Conservation (phyloP, 164 flowering plant genomes). For the Aristolochia californica region DNA sequence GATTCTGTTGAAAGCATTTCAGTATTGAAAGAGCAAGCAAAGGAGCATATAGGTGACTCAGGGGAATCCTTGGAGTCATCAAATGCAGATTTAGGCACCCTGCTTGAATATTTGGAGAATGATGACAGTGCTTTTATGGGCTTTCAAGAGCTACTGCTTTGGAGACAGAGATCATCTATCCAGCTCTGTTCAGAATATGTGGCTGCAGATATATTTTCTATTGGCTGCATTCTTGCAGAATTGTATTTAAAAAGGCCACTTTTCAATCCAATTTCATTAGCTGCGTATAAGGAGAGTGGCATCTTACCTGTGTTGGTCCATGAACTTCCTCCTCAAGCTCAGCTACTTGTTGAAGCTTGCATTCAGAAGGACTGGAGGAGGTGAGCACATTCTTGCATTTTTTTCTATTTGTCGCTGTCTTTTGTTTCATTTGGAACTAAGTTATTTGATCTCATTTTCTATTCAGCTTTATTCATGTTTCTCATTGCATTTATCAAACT, state of each 20-base stretch:
- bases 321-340: constrained; percentile 59
- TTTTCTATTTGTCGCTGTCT: not conserved
- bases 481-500: not conserved
- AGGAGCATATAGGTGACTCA: constrained; percentile 11
- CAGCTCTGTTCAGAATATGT: constrained; percentile 24
- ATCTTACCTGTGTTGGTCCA: constrained; percentile 45
- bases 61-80: constrained; percentile 15
- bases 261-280: constrained; percentile 48
- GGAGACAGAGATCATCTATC: constrained; percentile 48
- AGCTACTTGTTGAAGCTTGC: constrained; percentile 64
- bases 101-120: constrained; percentile 56
- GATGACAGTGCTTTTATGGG: constrained; percentile 43
- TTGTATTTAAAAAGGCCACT: constrained; percentile 75
- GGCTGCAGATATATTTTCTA: constrained; percentile 72
- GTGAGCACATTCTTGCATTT: constrained; percentile 20
- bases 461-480: not conserved
- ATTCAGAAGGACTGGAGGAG: constrained; percentile 65
- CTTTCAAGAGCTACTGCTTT: constrained; percentile 68
- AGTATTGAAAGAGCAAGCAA: constrained; percentile 9
- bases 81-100: constrained; percentile 31
- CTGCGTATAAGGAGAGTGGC: constrained; percentile 44
- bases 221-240: constrained; percentile 88
- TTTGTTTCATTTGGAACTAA: not conserved
- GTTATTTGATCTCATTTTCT: not conserved
- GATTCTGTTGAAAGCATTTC: constrained; percentile 9